Percentiles rank a stretch among this genome's conserved stretches.
Conservation (phyloP, 768 basidiomycete species). For the Naganishia vaughanmartiniae region DNA sequence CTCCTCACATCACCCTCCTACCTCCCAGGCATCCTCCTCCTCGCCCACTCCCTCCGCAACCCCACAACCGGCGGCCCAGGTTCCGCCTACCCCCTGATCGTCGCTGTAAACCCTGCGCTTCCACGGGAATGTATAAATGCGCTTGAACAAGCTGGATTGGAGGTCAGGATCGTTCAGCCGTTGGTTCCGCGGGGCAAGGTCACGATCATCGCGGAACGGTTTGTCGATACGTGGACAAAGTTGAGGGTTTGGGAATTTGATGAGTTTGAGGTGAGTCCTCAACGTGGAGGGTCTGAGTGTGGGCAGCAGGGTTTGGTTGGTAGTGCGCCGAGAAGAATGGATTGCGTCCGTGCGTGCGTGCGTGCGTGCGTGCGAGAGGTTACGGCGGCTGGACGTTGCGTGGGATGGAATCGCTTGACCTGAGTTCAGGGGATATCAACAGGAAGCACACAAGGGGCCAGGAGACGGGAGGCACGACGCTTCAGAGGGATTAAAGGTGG, state of each 20-base stretch:
- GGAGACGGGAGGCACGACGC: too few relatives aligned
- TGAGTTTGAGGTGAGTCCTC: slow-evolving; percentile 63
- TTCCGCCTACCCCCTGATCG: slow-evolving; percentile 71
- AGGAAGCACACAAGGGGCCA: too few relatives aligned
- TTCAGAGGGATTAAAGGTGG: too few relatives aligned
- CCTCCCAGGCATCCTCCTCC: slow-evolving; percentile 80
- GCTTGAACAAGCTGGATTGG: slow-evolving; percentile 28
- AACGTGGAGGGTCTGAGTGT: too few relatives aligned
- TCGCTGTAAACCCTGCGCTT: slow-evolving; percentile 66
- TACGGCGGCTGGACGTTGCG: too few relatives aligned
- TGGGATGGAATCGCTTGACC: too few relatives aligned
- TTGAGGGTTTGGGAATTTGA: slow-evolving; percentile 65
- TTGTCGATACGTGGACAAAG: slow-evolving; percentile 53
- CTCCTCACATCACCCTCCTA: slow-evolving; percentile 69
- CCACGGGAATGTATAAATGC: slow-evolving; percentile 51
- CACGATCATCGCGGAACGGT: slow-evolving; percentile 38
- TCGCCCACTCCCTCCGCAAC: slow-evolving; percentile 78
- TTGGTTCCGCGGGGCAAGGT: slow-evolving; percentile 32
- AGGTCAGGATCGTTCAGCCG: slow-evolving; percentile 31
- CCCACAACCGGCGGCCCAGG: slow-evolving; percentile 45
- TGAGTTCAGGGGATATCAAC: too few relatives aligned
- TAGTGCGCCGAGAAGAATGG: too few relatives aligned
- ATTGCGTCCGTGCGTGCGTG: too few relatives aligned
- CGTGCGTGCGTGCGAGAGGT: too few relatives aligned
- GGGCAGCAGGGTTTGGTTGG: too few relatives aligned